Evolutionary conservation across 169 alveolate species (phyloP), one percentile per base, ranked within the genome.

Genomic region (Plasmodium falciparum): DNA sequence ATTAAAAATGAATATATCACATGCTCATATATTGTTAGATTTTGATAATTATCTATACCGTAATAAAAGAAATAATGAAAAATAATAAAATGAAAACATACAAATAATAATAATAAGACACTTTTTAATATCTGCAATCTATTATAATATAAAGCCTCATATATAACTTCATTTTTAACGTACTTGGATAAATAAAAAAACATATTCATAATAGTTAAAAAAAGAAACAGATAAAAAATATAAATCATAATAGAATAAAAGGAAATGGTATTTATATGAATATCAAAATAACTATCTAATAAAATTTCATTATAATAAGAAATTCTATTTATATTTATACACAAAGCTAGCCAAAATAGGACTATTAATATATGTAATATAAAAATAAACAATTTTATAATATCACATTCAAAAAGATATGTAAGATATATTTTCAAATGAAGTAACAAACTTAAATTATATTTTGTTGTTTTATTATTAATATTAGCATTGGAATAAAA

Each of bases 21-120:
- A n/a, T 83, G 61, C 56, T 83, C 85, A 54, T 65, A 56, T 49
- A 39, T 50, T 50, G 85, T 39, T 67, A 83, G 20, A n/a, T 83
- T 83, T 47, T 69, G 59, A 72, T 69, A 83, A 22, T 75, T 83
- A 73, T 83, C 91, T 52, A 86, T 43, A 1, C 88, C 92, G 47
- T 39, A 39, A 61, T 72, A 59, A 86, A 86, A 86, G 52, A 71
- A 86, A 72, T 71, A 86, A 65, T 70, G 47, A 62, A 72, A 86
- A 26, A 86, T 62, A 20, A 63, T 54, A 86, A 86, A 86, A 72
- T 71, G 71, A 15, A 86, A 17, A 76, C 56, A 86, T 26, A 86
- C 29, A 86, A 86, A 73, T 29, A 86, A 12, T 50, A 70, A 66
- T 29, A 86, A 3, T 47, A 59, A 58, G 20, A 17, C 24, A 22